Conservation (phyloP, 768 basidiomycete species). For the Termitomyces sp. region DNA sequence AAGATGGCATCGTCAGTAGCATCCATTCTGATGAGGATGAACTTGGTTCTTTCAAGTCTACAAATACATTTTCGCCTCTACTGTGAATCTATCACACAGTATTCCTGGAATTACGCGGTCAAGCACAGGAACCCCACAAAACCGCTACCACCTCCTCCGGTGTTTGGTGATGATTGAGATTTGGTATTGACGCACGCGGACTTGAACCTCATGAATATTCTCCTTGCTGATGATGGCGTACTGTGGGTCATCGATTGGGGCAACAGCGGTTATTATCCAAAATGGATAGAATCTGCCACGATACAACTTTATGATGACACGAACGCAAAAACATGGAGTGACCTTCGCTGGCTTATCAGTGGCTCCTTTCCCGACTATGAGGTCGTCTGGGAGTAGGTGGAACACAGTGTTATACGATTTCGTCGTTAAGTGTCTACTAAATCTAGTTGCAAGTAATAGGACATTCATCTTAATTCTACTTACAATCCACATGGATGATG, state of each 20-base stretch:
- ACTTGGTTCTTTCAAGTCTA: conserved; percentile 3
- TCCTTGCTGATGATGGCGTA: conserved; percentile 20
- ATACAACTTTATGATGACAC: conserved; percentile 4
- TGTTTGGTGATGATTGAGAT: conserved; percentile 1
- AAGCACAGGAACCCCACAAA: not conserved
- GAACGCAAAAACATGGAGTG: not conserved
- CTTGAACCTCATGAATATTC: conserved; percentile 21
- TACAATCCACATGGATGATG: too few relatives aligned
- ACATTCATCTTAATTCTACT: too few relatives aligned
- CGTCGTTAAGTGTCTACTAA: not conserved
- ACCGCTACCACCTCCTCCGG: not conserved
- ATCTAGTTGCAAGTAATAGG: too few relatives aligned
- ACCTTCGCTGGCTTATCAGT: conserved; percentile 3
- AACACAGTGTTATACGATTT: not conserved
- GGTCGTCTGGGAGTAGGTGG: not conserved
- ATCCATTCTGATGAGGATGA: not conserved
- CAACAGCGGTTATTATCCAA: conserved; percentile 21
- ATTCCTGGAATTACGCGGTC: not conserved
- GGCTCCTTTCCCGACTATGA: not conserved
- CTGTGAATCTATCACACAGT: not conserved
- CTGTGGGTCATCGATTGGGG: conserved; percentile 30
- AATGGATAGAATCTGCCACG: conserved; percentile 18
- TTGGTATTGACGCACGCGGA: conserved; percentile 24
- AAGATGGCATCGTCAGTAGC: not conserved
- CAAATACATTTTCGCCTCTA: not conserved